Evolutionary conservation across 2,329 filamentous ascomycete genomes (phyloP), one percentile per base, ranked within the genome.

Genomic region (Diaporthe helianthi): DNA sequence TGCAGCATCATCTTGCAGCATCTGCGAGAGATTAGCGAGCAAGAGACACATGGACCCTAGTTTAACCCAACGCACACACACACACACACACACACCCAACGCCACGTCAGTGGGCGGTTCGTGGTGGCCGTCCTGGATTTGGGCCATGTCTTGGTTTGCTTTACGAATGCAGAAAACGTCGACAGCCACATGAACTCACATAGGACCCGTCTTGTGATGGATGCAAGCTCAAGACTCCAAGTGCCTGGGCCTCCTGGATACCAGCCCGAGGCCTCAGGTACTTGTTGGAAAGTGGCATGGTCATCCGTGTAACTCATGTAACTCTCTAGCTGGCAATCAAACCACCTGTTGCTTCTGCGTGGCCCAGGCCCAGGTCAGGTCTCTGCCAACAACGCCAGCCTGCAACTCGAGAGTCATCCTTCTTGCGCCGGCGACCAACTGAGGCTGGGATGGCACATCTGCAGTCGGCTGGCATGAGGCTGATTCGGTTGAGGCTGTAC

Each of bases 1-100:
- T 61, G 9, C 55, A 46, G 41, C 58, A 52, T 29, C 61, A 65
- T 64, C 67, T 69, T 51, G 58, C 67, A 65, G 58, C 47, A 17
- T 9, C 36, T 38, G 13, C 29, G 13, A 38, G n/a, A 69, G 58
- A 69, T 69, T 65, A 13, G 67, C 58, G 67, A 55, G 58, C 41
- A 49, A 38, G 36, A 52, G 58, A n/a, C 58, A n/a, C 22, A 12
- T 3, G 5, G 19, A 31, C 17, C 24, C 55, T 26, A 19, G 31
- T 33, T 33, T 33, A 9, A 33, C 31, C 31, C 10, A 36, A 33
- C 31, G 6, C 6, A 33, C 8, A 33, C 13, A 36, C 33, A 13
- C 33, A 36, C 10, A 36, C 12, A 38, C 6, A 38, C 13, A 38
- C 6, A 38, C 36, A 38, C 3, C 9, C 36, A 17, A 12, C 58